phyloP scores from a whole-genome alignment of 2,329 filamentous ascomycete species.

The Saccharata proteae region DNA sequence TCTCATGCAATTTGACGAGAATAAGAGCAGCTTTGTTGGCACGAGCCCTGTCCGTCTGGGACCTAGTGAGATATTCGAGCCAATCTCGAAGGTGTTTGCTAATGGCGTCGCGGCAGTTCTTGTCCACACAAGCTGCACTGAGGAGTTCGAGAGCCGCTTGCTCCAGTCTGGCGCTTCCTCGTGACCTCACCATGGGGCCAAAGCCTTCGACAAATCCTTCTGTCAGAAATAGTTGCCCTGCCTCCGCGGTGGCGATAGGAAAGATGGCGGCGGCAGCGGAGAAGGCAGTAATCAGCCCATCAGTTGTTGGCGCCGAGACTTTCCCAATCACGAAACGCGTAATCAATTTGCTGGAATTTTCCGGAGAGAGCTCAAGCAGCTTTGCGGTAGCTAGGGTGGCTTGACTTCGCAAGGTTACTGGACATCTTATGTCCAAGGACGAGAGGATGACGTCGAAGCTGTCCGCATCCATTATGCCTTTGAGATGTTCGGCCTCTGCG shows the following conservation, averaged over 20 bases:
- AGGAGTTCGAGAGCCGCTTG: conserved; percentile 78
- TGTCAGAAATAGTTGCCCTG: conserved; percentile 68
- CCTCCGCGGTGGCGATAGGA: conserved; percentile 66
- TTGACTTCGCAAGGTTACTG: conserved; percentile 62
- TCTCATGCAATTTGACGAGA: conserved; percentile 43
- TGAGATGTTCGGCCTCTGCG: conserved; percentile 40
- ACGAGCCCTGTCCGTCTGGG: conserved; percentile 49
- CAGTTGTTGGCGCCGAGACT: conserved; percentile 63
- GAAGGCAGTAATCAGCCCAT: conserved; percentile 83
- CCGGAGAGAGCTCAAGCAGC: conserved; percentile 64
- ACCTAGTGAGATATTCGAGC: conserved; percentile 72
- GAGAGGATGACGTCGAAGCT: conserved; percentile 76
- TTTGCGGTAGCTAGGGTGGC: conserved; percentile 73
- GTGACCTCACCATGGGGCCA: conserved; percentile 62
- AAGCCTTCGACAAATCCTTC: conserved; percentile 76
- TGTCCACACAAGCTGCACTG: conserved; percentile 81
- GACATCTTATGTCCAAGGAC: conserved; percentile 73
- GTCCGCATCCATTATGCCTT: conserved; percentile 56
- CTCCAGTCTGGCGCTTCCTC: conserved; percentile 77
- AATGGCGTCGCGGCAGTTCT: conserved; percentile 69
- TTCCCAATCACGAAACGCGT: conserved; percentile 62
- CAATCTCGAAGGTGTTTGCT: conserved; percentile 75
- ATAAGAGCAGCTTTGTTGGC: conserved; percentile 40
- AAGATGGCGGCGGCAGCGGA: conserved; percentile 86
- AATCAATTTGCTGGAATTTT: conserved; percentile 58